Evolutionary conservation across 331 rosid species (phyloP).

Genomic region (Quercus tomentella): DNA sequence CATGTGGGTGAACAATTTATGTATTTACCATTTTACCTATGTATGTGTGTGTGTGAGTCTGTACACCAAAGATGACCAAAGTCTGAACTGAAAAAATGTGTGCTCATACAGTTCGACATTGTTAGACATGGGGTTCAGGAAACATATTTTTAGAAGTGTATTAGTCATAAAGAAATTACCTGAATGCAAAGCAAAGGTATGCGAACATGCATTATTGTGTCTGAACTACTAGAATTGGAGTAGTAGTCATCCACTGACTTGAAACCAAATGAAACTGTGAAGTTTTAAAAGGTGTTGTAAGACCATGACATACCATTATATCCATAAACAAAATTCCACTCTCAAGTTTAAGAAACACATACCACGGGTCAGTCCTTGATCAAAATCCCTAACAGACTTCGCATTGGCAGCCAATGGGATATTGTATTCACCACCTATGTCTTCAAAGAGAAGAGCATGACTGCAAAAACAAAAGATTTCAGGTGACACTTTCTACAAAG

Average conservation of each 20-base stretch:
- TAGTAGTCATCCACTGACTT: conserved; percentile 92
- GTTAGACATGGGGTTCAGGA: neutral
- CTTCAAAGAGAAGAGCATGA: conserved; percentile 79
- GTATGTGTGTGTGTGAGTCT: too few relatives aligned
- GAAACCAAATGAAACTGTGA: conserved; percentile 95
- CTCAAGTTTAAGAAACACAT: conserved; percentile 14
- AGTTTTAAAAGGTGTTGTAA: conserved; percentile 10
- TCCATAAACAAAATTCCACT: neutral
- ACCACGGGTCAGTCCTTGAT: conserved; percentile 91
- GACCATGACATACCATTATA: conserved; percentile 13
- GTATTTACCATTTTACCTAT: neutral
- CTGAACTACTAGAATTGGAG: conserved; percentile 76
- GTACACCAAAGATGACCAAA: neutral
- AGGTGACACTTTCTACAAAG: neutral
- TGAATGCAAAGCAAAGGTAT: conserved; percentile 93
- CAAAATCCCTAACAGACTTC: conserved; percentile 76
- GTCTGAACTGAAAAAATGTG: too few relatives aligned
- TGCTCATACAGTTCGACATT: too few relatives aligned
- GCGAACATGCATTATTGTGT: conserved; percentile 67
- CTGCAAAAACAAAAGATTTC: conserved; percentile 34
- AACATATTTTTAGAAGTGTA: neutral
- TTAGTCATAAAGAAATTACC: conserved; percentile 31
- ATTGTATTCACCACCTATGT: conserved; percentile 65
- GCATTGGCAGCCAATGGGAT: conserved; percentile 70
- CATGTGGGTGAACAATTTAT: neutral